A percentile compares a stretch with the other conserved stretches of the same genome.
Conservation (phyloP, 2,329 filamentous ascomycete genomes). For the Exophiala aquamarina region DNA sequence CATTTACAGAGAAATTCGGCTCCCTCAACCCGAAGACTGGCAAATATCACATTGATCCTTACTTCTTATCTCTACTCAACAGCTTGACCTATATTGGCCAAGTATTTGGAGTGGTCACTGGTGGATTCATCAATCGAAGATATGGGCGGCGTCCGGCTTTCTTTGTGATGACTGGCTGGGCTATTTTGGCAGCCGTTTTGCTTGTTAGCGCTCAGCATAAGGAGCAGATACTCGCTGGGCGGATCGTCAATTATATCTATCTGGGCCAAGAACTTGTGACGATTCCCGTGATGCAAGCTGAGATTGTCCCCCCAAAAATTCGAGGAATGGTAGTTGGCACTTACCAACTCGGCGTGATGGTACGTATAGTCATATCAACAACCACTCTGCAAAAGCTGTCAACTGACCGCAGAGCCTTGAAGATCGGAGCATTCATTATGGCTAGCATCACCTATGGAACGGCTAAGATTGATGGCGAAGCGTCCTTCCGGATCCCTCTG, state of each 20-base stretch:
- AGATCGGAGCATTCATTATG: conserved; percentile 16
- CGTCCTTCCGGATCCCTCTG: conserved; percentile 14
- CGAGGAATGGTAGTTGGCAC: conserved; percentile 17
- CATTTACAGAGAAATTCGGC: neutral
- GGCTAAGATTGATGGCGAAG: conserved; percentile 6
- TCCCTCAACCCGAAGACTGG: neutral
- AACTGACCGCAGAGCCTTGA: neutral
- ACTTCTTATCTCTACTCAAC: conserved; percentile 1
- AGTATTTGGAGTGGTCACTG: conserved; percentile 10
- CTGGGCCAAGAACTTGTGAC: conserved; percentile 15
- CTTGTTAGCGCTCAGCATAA: conserved; percentile 13
- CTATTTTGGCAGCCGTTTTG: conserved; percentile 9
- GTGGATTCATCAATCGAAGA: conserved; percentile 9
- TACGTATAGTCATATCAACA: neutral
- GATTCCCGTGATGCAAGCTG: conserved; percentile 13
- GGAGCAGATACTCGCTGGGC: conserved; percentile 13
- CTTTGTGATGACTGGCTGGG: conserved; percentile 15
- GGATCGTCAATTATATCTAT: conserved; percentile 19
- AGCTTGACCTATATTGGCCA: conserved; percentile 3
- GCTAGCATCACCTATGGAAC: conserved; percentile 13
- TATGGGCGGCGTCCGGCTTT: conserved; percentile 12
- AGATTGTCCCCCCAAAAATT: conserved; percentile 14
- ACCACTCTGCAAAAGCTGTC: neutral
- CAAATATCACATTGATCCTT: neutral
- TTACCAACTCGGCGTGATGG: conserved; percentile 15